Conservation (phyloP, 2,329 filamentous ascomycete genomes). For the Penicillium sp. region DNA sequence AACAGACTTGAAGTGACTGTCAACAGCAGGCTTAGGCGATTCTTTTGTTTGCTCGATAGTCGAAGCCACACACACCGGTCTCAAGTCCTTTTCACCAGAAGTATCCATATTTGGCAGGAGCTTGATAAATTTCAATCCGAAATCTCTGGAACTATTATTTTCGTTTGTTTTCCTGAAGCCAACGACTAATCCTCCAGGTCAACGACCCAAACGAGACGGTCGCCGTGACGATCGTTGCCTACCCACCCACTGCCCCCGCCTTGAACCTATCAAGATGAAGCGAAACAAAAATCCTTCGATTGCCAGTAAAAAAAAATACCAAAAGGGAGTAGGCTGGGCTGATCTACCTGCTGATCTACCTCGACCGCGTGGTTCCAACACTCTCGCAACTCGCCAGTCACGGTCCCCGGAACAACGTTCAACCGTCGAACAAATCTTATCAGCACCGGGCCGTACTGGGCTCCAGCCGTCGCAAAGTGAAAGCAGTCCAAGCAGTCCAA, state of each 20-base stretch:
- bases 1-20: slow-evolving; percentile 49
- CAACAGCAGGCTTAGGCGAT: background rate
- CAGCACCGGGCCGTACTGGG: slow-evolving; percentile 22
- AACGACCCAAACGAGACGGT: background rate
- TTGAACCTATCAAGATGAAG: background rate
- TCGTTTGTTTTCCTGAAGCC: background rate
- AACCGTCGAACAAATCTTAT: slow-evolving; percentile 33
- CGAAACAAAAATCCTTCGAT: background rate
- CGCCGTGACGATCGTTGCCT: background rate
- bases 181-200: background rate
- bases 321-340: background rate
- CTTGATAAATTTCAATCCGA: background rate
- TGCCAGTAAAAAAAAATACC: background rate
- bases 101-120: background rate
- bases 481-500: no score
- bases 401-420: slow-evolving; percentile 25
- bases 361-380: background rate
- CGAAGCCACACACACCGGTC: slow-evolving; percentile 40
- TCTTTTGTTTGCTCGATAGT: slow-evolving; percentile 13
- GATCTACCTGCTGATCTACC: background rate
- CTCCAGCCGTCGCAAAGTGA: slow-evolving; percentile 7
- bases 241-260: background rate
- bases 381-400: background rate
- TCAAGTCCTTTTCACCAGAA: slow-evolving; percentile 4
- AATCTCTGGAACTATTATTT: no score